These are phyloP conservation scores for Yamadazyma friedrichii DNA, from an alignment of 1,139 yeast species.

Conservation along the genomic window DNA sequence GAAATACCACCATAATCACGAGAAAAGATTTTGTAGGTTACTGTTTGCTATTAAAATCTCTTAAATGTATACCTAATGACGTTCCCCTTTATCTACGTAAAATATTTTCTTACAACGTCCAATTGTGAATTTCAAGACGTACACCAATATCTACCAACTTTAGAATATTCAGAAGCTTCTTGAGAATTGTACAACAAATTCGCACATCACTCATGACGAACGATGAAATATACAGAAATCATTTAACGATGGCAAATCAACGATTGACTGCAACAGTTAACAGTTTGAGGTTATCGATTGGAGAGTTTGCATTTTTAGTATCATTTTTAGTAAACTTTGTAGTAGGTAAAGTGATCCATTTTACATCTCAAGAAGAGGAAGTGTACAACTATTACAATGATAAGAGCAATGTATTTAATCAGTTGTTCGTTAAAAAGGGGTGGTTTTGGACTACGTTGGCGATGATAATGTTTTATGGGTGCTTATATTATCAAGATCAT, in stretches of 20 bases:
- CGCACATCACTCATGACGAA: constrained; percentile 5
- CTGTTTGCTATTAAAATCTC: too few relatives aligned
- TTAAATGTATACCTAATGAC: too few relatives aligned
- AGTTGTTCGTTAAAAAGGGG: constrained; percentile 76
- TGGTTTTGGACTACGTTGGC: constrained; percentile 85
- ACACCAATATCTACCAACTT: too few relatives aligned
- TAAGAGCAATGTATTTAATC: constrained; percentile 67
- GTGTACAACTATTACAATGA: constrained; percentile 57
- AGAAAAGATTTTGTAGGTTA: too few relatives aligned
- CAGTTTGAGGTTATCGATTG: constrained; percentile 14
- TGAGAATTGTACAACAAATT: not conserved
- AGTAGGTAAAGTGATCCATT: constrained; percentile 33
- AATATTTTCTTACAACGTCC: too few relatives aligned
- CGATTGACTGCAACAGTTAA: constrained; percentile 8
- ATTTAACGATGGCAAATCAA: constrained; percentile 13
- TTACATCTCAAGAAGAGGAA: constrained; percentile 33
- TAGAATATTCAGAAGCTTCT: too few relatives aligned
- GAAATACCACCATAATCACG: too few relatives aligned
- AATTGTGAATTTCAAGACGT: too few relatives aligned
- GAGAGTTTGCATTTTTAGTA: constrained; percentile 24
- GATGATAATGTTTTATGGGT: constrained; percentile 28
- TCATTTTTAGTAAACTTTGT: constrained; percentile 34
- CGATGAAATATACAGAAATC: constrained; percentile 20
- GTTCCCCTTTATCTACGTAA: too few relatives aligned
- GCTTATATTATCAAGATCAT: constrained; percentile 13